A percentile compares a stretch with the other conserved stretches of the same genome.
phyloP scores from a whole-genome alignment of 257 asterid species.

The Anisodus tanguticus region DNA sequence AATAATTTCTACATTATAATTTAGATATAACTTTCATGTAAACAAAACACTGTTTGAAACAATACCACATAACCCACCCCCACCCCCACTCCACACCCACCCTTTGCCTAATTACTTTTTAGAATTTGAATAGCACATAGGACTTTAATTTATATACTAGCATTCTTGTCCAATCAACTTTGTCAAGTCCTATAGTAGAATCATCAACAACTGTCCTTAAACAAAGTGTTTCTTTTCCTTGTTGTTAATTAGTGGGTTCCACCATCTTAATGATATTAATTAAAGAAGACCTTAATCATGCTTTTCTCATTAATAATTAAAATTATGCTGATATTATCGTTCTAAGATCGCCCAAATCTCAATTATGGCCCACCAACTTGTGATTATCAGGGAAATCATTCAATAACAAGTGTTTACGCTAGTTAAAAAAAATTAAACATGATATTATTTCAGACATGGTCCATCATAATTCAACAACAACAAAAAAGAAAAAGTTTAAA shows the following conservation, averaged over 20 bases:
- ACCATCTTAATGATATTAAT: conserved; percentile 46
- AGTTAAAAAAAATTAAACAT: conserved; percentile 28
- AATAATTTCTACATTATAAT: neutral
- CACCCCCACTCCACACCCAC: neutral
- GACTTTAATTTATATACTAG: neutral
- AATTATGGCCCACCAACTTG: conserved; percentile 55
- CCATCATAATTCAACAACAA: conserved; percentile 1
- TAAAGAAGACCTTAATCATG: conserved; percentile 55
- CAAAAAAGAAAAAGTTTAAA: neutral
- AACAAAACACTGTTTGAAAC: neutral
- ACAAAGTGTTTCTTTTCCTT: conserved; percentile 34
- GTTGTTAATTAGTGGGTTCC: conserved; percentile 58
- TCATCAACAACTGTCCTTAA: conserved; percentile 54
- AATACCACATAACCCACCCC: neutral
- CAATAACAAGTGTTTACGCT: conserved; percentile 38
- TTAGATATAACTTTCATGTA: neutral
- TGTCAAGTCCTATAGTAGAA: conserved; percentile 41
- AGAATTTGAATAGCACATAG: conserved; percentile 23
- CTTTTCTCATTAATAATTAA: conserved; percentile 67
- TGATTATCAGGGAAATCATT: conserved; percentile 56
- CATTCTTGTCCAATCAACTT: conserved; percentile 49
- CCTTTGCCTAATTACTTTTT: conserved; percentile 22
- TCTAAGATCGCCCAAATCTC: conserved; percentile 74
- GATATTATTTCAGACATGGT: conserved; percentile 53
- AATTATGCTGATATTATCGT: conserved; percentile 64